phyloP scores from a whole-genome alignment of 2,329 filamentous ascomycete genomes.

The Nigrospora sphaerica region DNA sequence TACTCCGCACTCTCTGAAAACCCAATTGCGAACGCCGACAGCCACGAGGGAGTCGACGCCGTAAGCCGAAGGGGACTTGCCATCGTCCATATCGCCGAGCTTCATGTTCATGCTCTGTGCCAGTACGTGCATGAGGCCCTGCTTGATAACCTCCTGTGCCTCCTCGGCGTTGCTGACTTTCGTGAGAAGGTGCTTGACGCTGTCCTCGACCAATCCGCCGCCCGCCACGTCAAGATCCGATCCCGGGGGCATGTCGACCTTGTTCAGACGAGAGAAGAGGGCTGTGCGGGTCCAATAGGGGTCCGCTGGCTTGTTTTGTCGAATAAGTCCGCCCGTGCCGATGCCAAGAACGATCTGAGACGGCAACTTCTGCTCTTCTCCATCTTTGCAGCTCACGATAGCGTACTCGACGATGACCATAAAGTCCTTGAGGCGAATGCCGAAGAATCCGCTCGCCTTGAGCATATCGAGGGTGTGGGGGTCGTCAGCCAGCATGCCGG shows the following conservation, averaged over 20 bases:
- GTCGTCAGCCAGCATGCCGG: slow-evolving; percentile 46
- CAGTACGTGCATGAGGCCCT: slow-evolving; percentile 31
- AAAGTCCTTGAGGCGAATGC: slow-evolving; percentile 43
- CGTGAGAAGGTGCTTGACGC: background rate
- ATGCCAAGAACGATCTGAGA: slow-evolving; percentile 44
- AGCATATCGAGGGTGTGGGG: slow-evolving; percentile 39
- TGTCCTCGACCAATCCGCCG: slow-evolving; percentile 7
- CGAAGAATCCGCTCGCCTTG: slow-evolving; percentile 45
- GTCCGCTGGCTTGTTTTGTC: slow-evolving; percentile 43
- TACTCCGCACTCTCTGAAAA: slow-evolving; percentile 34
- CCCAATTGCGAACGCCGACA: slow-evolving; percentile 45
- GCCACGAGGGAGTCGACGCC: slow-evolving; percentile 47
- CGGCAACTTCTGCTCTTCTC: slow-evolving; percentile 24
- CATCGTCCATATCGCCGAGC: slow-evolving; percentile 34
- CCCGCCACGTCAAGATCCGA: slow-evolving; percentile 3
- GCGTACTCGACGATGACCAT: slow-evolving; percentile 38
- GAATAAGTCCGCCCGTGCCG: slow-evolving; percentile 45
- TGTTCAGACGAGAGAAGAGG: slow-evolving; percentile 39
- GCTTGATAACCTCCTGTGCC: slow-evolving; percentile 23
- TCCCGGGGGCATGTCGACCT: slow-evolving; percentile 33
- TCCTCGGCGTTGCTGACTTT: slow-evolving; percentile 18
- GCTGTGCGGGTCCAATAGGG: slow-evolving; percentile 47
- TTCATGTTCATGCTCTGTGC: slow-evolving; percentile 37
- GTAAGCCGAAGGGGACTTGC: slow-evolving; percentile 33
- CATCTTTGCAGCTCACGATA: slow-evolving; percentile 28